phyloP scores from a whole-genome alignment of 345 rosid genomes.

The Nephelium lappaceum region DNA sequence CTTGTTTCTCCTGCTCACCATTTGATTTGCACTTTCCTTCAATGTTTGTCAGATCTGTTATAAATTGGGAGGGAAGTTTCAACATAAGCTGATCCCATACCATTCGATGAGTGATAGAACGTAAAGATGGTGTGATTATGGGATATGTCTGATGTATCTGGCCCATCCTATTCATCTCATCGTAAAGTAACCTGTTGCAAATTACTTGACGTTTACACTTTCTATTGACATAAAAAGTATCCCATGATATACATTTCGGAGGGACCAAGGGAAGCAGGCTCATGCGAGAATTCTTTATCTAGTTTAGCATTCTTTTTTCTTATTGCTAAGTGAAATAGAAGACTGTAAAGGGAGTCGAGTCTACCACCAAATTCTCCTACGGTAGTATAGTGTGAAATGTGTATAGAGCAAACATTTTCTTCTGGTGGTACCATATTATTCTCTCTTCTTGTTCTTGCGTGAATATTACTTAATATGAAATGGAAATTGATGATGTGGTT shows the following conservation, averaged over 20 bases:
- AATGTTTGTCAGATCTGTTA: slow-evolving; percentile 3
- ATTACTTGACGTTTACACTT: neutral
- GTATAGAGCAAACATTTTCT: slow-evolving; percentile 2
- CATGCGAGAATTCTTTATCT: neutral
- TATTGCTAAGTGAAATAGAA: neutral
- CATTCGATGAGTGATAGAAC: neutral
- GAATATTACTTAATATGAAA: slow-evolving; percentile 13
- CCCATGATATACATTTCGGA: neutral
- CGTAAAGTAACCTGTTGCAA: too few species aligned
- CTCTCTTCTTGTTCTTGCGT: slow-evolving; percentile 8
- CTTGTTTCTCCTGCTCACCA: neutral
- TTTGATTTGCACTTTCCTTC: neutral
- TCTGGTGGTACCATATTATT: neutral
- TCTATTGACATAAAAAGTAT: neutral
- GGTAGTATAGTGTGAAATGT: slow-evolving; percentile 14
- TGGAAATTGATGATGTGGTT: neutral
- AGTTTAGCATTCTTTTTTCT: neutral
- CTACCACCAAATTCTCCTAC: neutral
- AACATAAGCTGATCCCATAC: neutral
- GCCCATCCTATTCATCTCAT: neutral
- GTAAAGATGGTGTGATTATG: neutral
- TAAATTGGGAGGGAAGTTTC: neutral
- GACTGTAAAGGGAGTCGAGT: neutral
- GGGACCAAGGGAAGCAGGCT: slow-evolving; percentile 11
- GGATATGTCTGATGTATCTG: neutral